Base-by-base conservation (phyloP, 495 filamentous ascomycete genomes). In the Bombardia bombarda region DNA sequence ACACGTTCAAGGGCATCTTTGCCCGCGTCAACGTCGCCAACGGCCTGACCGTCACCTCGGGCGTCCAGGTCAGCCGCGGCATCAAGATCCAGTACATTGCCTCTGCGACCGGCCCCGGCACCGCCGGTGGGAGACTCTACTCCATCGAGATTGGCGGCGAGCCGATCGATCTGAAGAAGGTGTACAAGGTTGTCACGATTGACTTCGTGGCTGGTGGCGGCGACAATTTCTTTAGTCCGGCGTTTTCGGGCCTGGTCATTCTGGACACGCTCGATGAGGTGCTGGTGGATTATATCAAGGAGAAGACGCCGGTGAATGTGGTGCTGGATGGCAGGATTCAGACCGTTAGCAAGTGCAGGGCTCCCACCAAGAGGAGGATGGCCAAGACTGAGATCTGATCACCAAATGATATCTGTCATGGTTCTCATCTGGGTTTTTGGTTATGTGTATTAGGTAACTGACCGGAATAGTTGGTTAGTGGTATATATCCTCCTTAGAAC, bases 201-300 rank as follows among this genome's bases (percentile, higher is more conserved):
- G 77, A 78, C 52, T 80, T 79, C 38, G 21, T 80, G 3, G 69
- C 74, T 0, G 58, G 56, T 0, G 74, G 75, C 7, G 77, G 75
- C 9, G 77, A 80, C 42, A 79, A 78, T 42, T 69, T 74, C 42
- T 58, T 75, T 42, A 44, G 52, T 7, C 53, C 61, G 12, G 22
- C 60, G 0, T 49, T 53, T 20, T 46, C 56, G 20, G 60, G 60
- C 21, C 43, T 68, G 7, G 61, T 67, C 10, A 43, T 60, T 1
- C 57, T 79, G 1, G 68, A 78, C 46, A 71, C 68, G 0, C 56
- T 75, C 44, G 74, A 76, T 38, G 64, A 77, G 50, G 73, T 77
- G 1, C 51, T 78, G 9, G 57, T 62, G 2, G 34, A 54, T 5
- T 72, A 79, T 38, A 67, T 80, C 33, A 19, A 52, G 23, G 56